These are phyloP conservation scores for Ustulina deusta DNA, from an alignment of 2,329 filamentous ascomycete species.

Conservation along the genomic window DNA sequence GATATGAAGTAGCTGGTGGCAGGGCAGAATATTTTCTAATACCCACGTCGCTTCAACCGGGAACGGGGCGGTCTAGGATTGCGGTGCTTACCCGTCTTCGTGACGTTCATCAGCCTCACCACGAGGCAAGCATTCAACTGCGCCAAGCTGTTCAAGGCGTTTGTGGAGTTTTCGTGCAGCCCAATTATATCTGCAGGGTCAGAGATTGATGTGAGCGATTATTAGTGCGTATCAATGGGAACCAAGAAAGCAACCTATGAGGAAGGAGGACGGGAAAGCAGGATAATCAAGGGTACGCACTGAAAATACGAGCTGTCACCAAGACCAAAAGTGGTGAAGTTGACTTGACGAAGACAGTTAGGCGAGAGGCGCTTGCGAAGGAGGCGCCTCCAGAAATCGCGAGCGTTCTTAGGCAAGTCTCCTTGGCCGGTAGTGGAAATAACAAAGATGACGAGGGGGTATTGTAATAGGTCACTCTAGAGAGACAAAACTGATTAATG, in stretches of 20 bases:
- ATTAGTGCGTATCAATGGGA: neutral
- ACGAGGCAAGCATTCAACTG: constrained; percentile 77
- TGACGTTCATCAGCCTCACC: constrained; percentile 96
- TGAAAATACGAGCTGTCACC: constrained; percentile 96
- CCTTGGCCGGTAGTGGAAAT: constrained; percentile 95
- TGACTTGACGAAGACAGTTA: constrained; percentile 74
- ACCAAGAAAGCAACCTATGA: neutral
- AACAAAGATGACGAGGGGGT: constrained; percentile 78
- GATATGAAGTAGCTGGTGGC: constrained; percentile 3
- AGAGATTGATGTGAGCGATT: constrained; percentile 12
- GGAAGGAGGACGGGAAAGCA: neutral
- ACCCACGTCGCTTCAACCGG: neutral
- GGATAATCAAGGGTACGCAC: constrained; percentile 59
- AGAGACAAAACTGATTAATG: constrained; percentile 15
- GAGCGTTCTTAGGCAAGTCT: constrained; percentile 87
- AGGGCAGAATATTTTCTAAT: neutral
- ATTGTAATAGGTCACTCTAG: constrained; percentile 64
- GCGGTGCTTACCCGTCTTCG: constrained; percentile 75
- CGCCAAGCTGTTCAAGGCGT: constrained; percentile 85
- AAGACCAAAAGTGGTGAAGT: constrained; percentile 88
- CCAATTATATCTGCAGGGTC: constrained; percentile 81
- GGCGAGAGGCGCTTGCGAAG: constrained; percentile 81
- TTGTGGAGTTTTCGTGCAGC: constrained; percentile 89
- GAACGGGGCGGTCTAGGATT: constrained; percentile 7
- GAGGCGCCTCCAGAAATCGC: constrained; percentile 85